phyloP scores from a whole-genome alignment of 768 basidiomycete species.

The Hericium erinaceus region DNA sequence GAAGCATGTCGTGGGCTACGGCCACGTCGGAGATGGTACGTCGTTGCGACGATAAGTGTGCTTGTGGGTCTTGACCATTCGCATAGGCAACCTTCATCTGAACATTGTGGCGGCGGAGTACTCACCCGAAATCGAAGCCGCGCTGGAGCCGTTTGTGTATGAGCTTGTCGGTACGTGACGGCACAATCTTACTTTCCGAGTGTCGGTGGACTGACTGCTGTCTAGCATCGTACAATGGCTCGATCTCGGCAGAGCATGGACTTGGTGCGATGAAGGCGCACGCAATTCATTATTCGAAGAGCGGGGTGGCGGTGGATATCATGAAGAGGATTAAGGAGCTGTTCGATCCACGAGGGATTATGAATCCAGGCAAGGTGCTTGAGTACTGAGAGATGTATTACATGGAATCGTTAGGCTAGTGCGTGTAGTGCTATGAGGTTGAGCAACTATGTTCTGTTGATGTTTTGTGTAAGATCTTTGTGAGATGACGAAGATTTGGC shows the following conservation, averaged over 20 bases:
- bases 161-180: conserved; percentile 68
- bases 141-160: conserved; percentile 92
- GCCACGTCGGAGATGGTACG: conserved; percentile 94
- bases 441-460: not conserved
- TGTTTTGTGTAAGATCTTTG: not conserved
- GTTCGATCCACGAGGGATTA: conserved; percentile 86
- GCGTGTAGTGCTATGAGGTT: not conserved
- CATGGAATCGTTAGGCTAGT: not conserved
- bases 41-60: not conserved
- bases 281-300: conserved; percentile 84
- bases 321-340: conserved; percentile 87
- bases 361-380: conserved; percentile 87
- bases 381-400: conserved; percentile 8
- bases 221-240: conserved; percentile 70
- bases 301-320: conserved; percentile 63
- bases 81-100: conserved; percentile 82
- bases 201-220: not conserved
- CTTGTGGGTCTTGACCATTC: not conserved
- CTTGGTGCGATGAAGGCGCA: conserved; percentile 94
- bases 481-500: not conserved
- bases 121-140: conserved; percentile 72
- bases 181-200: not conserved
- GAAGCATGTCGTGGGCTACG: conserved; percentile 84
- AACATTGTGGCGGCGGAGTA: conserved; percentile 83
- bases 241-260: conserved; percentile 95